Evolutionary conservation across 1,284 basidiomycete species (phyloP).

Genomic region (Agaricales sp.): DNA sequence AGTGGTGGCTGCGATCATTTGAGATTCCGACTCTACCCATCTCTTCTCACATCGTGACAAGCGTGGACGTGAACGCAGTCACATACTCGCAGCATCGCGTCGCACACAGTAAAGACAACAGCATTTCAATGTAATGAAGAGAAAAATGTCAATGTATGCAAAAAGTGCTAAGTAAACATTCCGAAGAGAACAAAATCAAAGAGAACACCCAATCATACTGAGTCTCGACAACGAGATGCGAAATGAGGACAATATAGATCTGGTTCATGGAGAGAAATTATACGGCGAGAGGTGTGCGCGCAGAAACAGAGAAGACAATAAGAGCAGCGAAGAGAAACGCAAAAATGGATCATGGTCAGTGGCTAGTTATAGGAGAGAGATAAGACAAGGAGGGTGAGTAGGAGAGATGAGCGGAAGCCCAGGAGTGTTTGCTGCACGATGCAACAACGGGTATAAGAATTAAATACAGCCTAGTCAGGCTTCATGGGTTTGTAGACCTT

Average conservation of each 20-base stretch:
- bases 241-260: not conserved
- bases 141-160: no score
- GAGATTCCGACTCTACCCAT: no score
- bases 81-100: no score
- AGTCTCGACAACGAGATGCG: not conserved
- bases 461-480: not conserved
- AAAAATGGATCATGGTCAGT: not conserved
- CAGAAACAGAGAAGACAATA: not conserved
- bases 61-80: no score
- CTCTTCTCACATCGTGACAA: no score
- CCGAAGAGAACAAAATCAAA: no score
- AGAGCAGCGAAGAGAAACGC: no score
- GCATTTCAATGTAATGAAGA: not conserved
- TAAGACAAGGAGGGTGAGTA: not conserved
- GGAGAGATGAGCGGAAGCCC: not conserved
- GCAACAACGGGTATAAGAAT: not conserved
- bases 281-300: no score
- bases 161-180: no score
- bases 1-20: no score
- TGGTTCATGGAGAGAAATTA: not conserved
- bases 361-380: not conserved
- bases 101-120: no score
- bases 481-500: not conserved
- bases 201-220: not conserved
- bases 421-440: not conserved